Conservation (phyloP, 1,139 yeast species). For the Meyerozyma sp. region DNA sequence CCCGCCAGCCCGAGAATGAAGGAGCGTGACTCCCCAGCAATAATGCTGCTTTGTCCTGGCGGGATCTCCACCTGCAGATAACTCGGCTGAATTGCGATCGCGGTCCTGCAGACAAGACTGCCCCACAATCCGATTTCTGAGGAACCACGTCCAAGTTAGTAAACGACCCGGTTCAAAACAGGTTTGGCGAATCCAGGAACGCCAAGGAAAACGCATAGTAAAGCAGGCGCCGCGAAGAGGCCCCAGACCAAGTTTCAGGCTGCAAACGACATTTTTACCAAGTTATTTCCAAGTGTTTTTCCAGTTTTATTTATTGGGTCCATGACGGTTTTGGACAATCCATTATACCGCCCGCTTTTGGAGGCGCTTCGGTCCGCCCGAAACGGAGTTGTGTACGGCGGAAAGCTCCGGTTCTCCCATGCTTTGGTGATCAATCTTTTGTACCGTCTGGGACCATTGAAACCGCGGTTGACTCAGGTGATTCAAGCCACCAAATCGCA, state of each 20-base stretch:
- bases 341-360: slow-evolving; percentile 29
- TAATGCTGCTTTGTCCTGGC: too few species aligned
- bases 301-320: not conserved
- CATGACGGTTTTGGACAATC: slow-evolving; percentile 10
- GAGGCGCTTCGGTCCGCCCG: slow-evolving; percentile 38
- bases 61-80: too few species aligned
- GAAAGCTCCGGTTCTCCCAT: slow-evolving; percentile 68
- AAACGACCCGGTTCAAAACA: too few species aligned
- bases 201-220: too few species aligned
- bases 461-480: slow-evolving; percentile 45
- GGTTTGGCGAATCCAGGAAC: too few species aligned
- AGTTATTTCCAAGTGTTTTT: not conserved
- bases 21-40: too few species aligned
- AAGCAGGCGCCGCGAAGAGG: too few species aligned
- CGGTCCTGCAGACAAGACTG: too few species aligned
- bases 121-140: too few species aligned
- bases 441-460: slow-evolving; percentile 45
- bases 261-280: not conserved
- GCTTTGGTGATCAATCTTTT: slow-evolving; percentile 60
- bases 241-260: not conserved
- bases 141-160: too few species aligned
- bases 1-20: too few species aligned
- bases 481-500: slow-evolving; percentile 58
- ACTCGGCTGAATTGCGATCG: too few species aligned
- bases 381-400: slow-evolving; percentile 66